Percentiles rank a stretch among this genome's conserved stretches.
Evolutionary conservation across 2,329 filamentous ascomycete genomes (phyloP).

Genomic region (Scytalidium lignicola): DNA sequence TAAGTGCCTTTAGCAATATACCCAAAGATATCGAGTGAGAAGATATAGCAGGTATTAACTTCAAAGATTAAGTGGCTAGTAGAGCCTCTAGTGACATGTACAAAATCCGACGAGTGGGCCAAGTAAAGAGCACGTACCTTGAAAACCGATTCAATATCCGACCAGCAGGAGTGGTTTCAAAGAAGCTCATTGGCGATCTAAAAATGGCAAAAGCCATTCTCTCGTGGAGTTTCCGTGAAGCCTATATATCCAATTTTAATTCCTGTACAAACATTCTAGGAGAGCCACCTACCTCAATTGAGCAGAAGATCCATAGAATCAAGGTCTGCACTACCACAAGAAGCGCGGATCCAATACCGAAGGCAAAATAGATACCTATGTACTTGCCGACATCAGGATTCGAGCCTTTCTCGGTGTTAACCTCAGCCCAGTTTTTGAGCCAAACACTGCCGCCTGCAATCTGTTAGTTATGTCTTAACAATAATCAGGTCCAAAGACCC

Average conservation of each 20-base stretch:
- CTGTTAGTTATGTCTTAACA: not conserved
- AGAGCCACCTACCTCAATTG: slow-evolving; percentile 70
- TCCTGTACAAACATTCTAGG: not conserved
- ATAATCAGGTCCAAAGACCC: slow-evolving; percentile 9
- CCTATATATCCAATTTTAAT: slow-evolving; percentile 40
- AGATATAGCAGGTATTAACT: too few relatives aligned
- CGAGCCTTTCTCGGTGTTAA: slow-evolving; percentile 59
- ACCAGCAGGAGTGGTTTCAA: slow-evolving; percentile 95
- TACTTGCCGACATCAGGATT: slow-evolving; percentile 83
- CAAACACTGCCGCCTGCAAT: slow-evolving; percentile 71
- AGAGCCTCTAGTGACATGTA: too few relatives aligned
- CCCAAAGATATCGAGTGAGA: too few relatives aligned
- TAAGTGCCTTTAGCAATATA: too few relatives aligned
- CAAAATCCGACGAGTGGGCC: too few relatives aligned
- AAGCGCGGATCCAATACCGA: slow-evolving; percentile 80
- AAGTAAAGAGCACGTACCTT: slow-evolving; percentile 49
- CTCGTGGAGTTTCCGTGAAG: slow-evolving; percentile 93
- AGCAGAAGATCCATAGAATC: slow-evolving; percentile 98
- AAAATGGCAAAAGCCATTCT: slow-evolving; percentile 97
- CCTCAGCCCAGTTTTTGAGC: slow-evolving; percentile 89
- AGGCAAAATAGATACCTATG: slow-evolving; percentile 91
- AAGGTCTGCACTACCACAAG: slow-evolving; percentile 89
- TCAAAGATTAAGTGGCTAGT: too few relatives aligned
- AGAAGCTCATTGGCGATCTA: slow-evolving; percentile 97
- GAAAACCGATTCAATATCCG: slow-evolving; percentile 96